phyloP scores from a whole-genome alignment of 2,329 filamentous ascomycete genomes.

The Leptoxyphium fumago region DNA sequence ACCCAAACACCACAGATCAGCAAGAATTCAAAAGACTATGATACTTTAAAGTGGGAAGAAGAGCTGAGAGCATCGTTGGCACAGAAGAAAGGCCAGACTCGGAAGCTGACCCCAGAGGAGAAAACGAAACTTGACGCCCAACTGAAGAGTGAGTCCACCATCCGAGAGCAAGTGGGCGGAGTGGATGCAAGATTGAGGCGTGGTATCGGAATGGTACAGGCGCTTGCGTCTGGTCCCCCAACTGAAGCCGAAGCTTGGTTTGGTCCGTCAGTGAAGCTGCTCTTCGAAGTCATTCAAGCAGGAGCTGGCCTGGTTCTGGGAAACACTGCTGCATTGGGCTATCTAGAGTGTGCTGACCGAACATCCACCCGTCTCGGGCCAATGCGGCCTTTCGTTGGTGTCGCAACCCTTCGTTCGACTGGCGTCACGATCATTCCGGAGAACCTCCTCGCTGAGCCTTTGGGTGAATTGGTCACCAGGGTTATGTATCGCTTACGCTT shows the following conservation, averaged over 20 bases:
- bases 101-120: slow-evolving; percentile 83
- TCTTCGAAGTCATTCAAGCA: slow-evolving; percentile 61
- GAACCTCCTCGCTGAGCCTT: slow-evolving; percentile 60
- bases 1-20: slow-evolving; percentile 52
- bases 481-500: slow-evolving; percentile 84
- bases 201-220: slow-evolving; percentile 72
- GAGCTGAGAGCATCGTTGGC: slow-evolving; percentile 76
- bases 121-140: slow-evolving; percentile 82
- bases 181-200: slow-evolving; percentile 60
- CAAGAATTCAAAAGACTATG: slow-evolving; percentile 90
- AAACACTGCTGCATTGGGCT: slow-evolving; percentile 61
- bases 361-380: slow-evolving; percentile 59
- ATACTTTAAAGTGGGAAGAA: slow-evolving; percentile 93
- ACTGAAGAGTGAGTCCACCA: slow-evolving; percentile 68
- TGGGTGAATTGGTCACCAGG: slow-evolving; percentile 68
- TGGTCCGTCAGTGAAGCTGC: slow-evolving; percentile 57
- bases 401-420: slow-evolving; percentile 70
- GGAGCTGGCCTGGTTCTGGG: slow-evolving; percentile 73
- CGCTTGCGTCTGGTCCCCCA: slow-evolving; percentile 73
- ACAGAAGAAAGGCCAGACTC: slow-evolving; percentile 81
- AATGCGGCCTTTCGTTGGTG: slow-evolving; percentile 68
- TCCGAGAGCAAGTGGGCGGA: slow-evolving; percentile 56
- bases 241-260: slow-evolving; percentile 84
- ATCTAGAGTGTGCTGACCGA: slow-evolving; percentile 64
- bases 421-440: slow-evolving; percentile 58